Percentiles rank a stretch among this genome's conserved stretches.
Evolutionary conservation across 2,329 filamentous ascomycete genomes (phyloP).

Genomic region (Salinomyces thailandicus): DNA sequence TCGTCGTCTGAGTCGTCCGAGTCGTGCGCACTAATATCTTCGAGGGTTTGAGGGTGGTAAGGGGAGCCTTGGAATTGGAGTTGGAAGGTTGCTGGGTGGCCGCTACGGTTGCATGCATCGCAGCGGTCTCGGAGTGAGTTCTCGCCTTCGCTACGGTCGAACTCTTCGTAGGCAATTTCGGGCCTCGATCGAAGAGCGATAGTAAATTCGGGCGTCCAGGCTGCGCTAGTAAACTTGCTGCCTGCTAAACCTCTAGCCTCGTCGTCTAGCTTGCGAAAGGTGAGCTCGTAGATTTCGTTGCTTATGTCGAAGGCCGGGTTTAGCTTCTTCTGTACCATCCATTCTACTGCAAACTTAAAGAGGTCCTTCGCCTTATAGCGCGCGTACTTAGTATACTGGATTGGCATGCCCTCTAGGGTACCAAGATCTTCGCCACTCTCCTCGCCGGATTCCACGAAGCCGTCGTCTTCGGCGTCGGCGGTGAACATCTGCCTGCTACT

Average conservation of each 20-base stretch:
- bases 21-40: conserved; percentile 41
- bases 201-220: conserved; percentile 59
- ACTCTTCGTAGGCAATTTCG: conserved; percentile 41
- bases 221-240: conserved; percentile 61
- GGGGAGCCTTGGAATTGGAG: conserved; percentile 54
- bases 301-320: conserved; percentile 57
- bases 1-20: conserved; percentile 5
- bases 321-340: conserved; percentile 71
- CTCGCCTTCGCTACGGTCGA: conserved; percentile 31
- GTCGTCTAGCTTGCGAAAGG: conserved; percentile 62
- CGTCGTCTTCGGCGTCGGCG: conserved; percentile 45
- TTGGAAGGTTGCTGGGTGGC: conserved; percentile 56
- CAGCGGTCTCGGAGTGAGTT: conserved; percentile 40
- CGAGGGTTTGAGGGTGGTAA: conserved; percentile 56
- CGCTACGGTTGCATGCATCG: conserved; percentile 59
- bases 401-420: conserved; percentile 51
- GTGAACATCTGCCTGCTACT: conserved; percentile 36
- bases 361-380: conserved; percentile 60
- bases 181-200: conserved; percentile 56
- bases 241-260: conserved; percentile 57
- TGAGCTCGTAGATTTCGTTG: conserved; percentile 55
- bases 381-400: conserved; percentile 57
- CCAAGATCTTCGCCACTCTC: conserved; percentile 48
- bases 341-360: conserved; percentile 64
- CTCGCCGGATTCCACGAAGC: conserved; percentile 48